These are phyloP conservation scores for Cyclotella baltica DNA, from an alignment of 108 stramenopile genomes.

Conservation along the genomic window DNA sequence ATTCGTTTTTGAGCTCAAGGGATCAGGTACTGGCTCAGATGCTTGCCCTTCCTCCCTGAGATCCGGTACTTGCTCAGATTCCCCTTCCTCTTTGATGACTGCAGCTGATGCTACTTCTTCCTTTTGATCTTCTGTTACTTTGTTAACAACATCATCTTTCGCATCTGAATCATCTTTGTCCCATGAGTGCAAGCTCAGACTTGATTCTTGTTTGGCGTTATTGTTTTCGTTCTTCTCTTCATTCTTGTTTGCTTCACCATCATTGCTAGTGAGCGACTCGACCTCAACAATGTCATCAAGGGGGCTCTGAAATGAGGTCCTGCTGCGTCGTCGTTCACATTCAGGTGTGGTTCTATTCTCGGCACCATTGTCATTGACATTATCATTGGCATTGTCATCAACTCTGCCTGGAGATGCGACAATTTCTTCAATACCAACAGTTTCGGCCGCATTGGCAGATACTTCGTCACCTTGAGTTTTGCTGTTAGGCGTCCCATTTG, in stretches of 20 bases:
- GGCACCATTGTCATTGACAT: background rate
- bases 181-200: background rate
- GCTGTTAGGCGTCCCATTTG: background rate
- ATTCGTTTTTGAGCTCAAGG: background rate
- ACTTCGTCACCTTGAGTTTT: background rate
- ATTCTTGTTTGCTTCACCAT: background rate
- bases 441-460: background rate
- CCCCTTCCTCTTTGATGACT: too few relatives aligned
- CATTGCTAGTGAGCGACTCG: background rate
- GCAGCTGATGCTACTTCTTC: background rate
- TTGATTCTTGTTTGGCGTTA: background rate
- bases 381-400: background rate
- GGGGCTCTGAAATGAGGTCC: background rate
- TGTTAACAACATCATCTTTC: slow-evolving; percentile 6
- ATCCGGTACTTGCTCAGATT: too few relatives aligned
- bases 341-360: slow-evolving; percentile 10
- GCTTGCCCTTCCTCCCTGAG: too few relatives aligned
- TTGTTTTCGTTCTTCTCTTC: background rate
- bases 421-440: background rate
- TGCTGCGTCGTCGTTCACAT: background rate
- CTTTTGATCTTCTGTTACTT: slow-evolving; percentile 4
- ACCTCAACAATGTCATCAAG: slow-evolving; percentile 25
- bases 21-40: too few relatives aligned
- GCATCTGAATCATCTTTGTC: too few relatives aligned
- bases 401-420: background rate